These are phyloP conservation scores for Prototheca stagnorum DNA, from an alignment of 163 green algal genomes.

Conservation along the genomic window DNA sequence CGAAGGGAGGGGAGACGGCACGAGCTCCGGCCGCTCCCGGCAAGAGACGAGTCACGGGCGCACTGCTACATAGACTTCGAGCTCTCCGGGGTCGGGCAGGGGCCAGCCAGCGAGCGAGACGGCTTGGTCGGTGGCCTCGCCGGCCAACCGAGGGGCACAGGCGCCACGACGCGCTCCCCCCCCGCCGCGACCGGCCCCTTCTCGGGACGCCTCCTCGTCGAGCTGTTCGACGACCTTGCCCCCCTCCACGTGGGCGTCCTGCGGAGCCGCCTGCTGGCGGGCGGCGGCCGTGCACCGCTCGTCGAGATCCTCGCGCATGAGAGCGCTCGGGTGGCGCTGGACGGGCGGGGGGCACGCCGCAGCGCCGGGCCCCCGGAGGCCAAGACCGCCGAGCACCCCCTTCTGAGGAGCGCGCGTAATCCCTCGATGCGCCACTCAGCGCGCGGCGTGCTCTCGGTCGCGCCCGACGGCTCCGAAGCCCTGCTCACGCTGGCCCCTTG, in stretches of 20 bases:
- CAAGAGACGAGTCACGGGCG: constrained; percentile 16
- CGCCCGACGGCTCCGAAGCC: too few relatives aligned
- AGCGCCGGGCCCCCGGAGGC: too few relatives aligned
- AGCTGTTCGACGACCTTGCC: constrained; percentile 43
- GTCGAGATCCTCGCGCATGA: too few relatives aligned
- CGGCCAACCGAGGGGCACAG: not conserved
- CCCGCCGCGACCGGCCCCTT: not conserved
- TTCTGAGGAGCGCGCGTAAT: too few relatives aligned
- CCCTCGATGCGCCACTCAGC: too few relatives aligned
- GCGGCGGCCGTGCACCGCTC: too few relatives aligned
- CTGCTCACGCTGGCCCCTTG: too few relatives aligned
- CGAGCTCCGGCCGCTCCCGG: constrained; percentile 17
- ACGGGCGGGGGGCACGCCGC: too few relatives aligned
- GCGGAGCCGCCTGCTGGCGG: too few relatives aligned
- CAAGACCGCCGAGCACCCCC: too few relatives aligned
- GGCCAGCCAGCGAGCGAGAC: not conserved
- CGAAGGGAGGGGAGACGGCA: constrained; percentile 7
- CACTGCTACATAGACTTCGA: constrained; percentile 33
- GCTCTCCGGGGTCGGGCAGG: constrained; percentile 18
- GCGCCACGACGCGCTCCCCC: not conserved
- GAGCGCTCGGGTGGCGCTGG: too few relatives aligned
- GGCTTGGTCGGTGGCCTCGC: not conserved
- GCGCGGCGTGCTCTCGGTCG: too few relatives aligned
- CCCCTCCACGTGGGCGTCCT: constrained; percentile 26
- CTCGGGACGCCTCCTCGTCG: constrained; percentile 35